Base-by-base conservation (phyloP, 1,284 basidiomycete species). In the Tylopilus orsonianus region DNA sequence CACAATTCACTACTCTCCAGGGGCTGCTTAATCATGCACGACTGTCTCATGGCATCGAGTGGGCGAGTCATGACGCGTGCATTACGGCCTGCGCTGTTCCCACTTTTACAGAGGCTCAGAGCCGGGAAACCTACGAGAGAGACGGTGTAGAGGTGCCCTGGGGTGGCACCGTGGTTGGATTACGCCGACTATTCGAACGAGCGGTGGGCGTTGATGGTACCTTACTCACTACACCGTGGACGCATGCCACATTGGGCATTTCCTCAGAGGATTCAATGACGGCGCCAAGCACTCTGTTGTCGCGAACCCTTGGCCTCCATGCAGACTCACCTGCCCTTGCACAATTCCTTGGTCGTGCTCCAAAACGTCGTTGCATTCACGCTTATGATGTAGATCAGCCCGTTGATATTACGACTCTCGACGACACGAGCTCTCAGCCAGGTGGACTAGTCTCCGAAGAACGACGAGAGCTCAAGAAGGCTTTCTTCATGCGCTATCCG, bases 1-100 rank as follows among this genome's bases (percentile, higher is more conserved):
- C 76, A 2, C 72, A 83, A 13, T 89, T 90, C 58, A 81, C 79
- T 12, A 82, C 78, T n/a, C 72, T 89, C 2, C 87, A 90, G 63
- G 87, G 87, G 3, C 74, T 90, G 19, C 71, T 88, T 22, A 90
- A 89, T 54, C 87, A 90, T 58, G 84, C 80, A 47, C 81, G 87
- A 10, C 70, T 87, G 24, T 73, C 78, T 2, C 87, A 90, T 60
- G 68, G 71, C 16, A 70, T 81, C 40, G 84, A 85, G 55, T 90
- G 81, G 74, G 83, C 80, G 8, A 85, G 80, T 23, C 87, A 90
- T 55, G 87, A 90, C 44, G 81, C 85, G 46, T 88, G 86, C 56
- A 79, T 90, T 9, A 75, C 76, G 48, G 77, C 77, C 20, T 87
- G 84, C 56, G 83, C 84, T 16, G 69, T 80, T 24, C 60, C 67